Conservation (phyloP, 2,329 filamentous ascomycete species). For the Alternaria brassicicola region DNA sequence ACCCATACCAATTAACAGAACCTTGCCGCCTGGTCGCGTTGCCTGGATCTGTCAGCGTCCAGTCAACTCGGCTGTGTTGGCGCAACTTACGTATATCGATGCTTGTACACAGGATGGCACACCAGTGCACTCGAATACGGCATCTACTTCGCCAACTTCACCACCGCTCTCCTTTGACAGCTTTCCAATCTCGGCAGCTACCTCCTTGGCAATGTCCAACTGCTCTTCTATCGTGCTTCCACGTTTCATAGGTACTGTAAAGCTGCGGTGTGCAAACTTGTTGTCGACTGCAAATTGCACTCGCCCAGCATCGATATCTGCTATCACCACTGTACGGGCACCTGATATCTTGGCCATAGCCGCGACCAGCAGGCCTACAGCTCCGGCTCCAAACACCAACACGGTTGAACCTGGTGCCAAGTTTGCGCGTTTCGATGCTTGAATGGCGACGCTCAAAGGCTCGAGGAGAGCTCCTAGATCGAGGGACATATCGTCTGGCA, state of each 20-base stretch:
- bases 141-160: conserved; percentile 63
- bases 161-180: conserved; percentile 41
- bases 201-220: conserved; percentile 58
- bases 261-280: conserved; percentile 55
- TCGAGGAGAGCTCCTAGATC: conserved; percentile 65
- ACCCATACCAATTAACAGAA: conserved; percentile 82
- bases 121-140: conserved; percentile 78
- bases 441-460: conserved; percentile 65
- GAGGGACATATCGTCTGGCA: conserved; percentile 60
- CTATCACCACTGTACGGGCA: conserved; percentile 62
- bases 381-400: conserved; percentile 66
- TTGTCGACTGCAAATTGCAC: conserved; percentile 62
- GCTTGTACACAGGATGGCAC: conserved; percentile 77
- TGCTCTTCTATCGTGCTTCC: conserved; percentile 61
- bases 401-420: conserved; percentile 56
- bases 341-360: conserved; percentile 62
- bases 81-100: conserved; percentile 65
- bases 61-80: background rate
- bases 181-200: conserved; percentile 52
- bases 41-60: conserved; percentile 46
- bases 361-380: conserved; percentile 65
- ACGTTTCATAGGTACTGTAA: conserved; percentile 55
- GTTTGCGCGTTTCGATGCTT: conserved; percentile 62
- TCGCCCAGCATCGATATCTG: conserved; percentile 64
- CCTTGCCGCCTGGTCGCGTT: conserved; percentile 70